Evolutionary conservation across 2,329 filamentous ascomycete species (phyloP), one percentile per base, ranked within the genome.

Genomic region (Acrocalymma vagum): DNA sequence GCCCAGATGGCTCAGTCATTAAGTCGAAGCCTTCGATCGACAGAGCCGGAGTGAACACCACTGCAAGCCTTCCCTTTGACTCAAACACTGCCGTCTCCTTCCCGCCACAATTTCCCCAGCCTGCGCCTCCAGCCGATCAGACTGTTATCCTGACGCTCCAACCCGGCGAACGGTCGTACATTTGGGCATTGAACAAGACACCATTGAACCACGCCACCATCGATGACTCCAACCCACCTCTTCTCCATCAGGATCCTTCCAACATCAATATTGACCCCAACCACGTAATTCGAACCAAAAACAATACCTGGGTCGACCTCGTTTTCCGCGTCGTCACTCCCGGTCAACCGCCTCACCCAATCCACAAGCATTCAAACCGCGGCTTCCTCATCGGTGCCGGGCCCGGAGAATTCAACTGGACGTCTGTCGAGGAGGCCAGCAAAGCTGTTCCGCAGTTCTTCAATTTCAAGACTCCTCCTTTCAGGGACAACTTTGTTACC

Each of bases 281-380:
- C 44, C 67, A 79, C 24, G 79, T 77, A 13, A 72, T 62, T 18
- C 40, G 39, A 3, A 67, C 62, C 2, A 53, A 60, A 30, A 69
- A 67, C 33, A 53, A 58, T 24, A 62, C 62, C 1, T 67, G 63
- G 62, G 46, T 70, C 7, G 64, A 70, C 24, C 48, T 69, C 2
- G 48, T 69, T 29, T 53, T 69, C 45, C 29, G 52, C 10, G 52
- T 58, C 5, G 34, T 44, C 1, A 52, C 50, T 5, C 38, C 37
- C 13, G 35, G 42, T 4, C 78, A 82, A 53, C 80, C 77, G 4
- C 71, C 78, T 8, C 83, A 86, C 43, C 79, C 81, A 0, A 79
- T 86, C 34, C 83, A 86, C 73, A 85, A 85, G 69, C 83, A 86
- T 64, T 77, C 78, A 30, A 81, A 78, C 53, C 83, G 82, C 58